phyloP scores from a whole-genome alignment of 2,329 filamentous ascomycete genomes.

The Penicillium sp. region DNA sequence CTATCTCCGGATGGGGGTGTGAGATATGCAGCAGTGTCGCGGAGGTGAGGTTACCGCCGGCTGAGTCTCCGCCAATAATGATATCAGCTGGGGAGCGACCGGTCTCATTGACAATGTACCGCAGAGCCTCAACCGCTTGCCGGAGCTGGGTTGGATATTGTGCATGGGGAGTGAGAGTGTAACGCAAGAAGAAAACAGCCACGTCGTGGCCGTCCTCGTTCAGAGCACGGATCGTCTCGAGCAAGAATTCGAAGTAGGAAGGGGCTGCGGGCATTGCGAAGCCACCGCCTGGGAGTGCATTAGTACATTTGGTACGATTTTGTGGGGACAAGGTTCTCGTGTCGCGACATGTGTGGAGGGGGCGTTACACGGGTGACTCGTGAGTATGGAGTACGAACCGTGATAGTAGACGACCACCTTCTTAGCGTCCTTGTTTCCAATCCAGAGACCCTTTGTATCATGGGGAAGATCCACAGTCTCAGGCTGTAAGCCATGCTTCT shows the following conservation, averaged over 20 bases:
- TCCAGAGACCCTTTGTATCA: constrained; percentile 38
- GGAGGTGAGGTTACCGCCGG: constrained; percentile 42
- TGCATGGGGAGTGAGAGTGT: constrained; percentile 52
- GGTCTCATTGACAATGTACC: constrained; percentile 38
- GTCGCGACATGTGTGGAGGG: background rate
- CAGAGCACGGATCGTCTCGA: constrained; percentile 42
- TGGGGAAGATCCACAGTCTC: constrained; percentile 35
- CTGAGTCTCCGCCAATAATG: constrained; percentile 44
- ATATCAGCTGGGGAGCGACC: constrained; percentile 35
- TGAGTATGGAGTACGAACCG: constrained; percentile 25
- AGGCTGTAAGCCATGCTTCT: constrained; percentile 27
- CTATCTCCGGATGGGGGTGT: constrained; percentile 58
- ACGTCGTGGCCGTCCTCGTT: constrained; percentile 45
- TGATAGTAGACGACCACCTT: constrained; percentile 43
- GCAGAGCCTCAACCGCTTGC: constrained; percentile 41
- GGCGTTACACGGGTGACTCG: background rate
- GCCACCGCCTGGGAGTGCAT: constrained; percentile 51
- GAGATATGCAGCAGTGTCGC: constrained; percentile 37
- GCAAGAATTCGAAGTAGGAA: constrained; percentile 50
- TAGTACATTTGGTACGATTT: constrained; percentile 4
- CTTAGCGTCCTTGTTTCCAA: constrained; percentile 43
- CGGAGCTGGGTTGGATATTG: constrained; percentile 43
- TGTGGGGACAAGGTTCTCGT: background rate
- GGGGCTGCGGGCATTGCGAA: constrained; percentile 49
- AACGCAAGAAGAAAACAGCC: constrained; percentile 55